Evolutionary conservation across 345 rosid species (phyloP), one percentile per base, ranked within the genome.

Genomic region (Pugionium cornutum): DNA sequence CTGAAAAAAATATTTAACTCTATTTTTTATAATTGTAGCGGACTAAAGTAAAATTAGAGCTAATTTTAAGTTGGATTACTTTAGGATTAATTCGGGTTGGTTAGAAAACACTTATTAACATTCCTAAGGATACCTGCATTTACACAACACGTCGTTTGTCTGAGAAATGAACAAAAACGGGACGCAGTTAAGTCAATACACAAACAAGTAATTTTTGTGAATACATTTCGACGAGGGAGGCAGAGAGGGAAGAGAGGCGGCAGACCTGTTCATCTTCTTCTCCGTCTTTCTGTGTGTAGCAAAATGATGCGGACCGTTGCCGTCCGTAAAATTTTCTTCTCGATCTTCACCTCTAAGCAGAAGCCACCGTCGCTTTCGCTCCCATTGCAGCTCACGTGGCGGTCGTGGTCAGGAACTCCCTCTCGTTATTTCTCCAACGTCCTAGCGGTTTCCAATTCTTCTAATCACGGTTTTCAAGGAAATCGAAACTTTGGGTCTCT

Each of bases 361-460:
- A 75, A 76, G 67, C 53, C 56, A 4, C 72, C 34, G 43, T 18
- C 70, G 2, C 53, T 72, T 27, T 65, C 55, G 8, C 29, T 52
- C 25, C 67, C 72, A 0, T 45, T 59, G 36, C 57, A 52, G 1
- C 41, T 43, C 35, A n/a, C 59, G 31, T 45, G 39, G 9, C 71
- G 71, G 1, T 42, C 77, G 7, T 62, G 58, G 29, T 62, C 64
- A 9, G 9, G 5, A 9, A 29, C 42, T 55, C 40, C 65, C 10
- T 9, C 58, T 68, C 69, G 74, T 10, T 49, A 7, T 44, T 32
- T 68, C 58, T 62, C 73, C 32, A 66, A 70, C 75, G 69, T 77
- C 67, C 0, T 26, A 11, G 1, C 69, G 0, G 11, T 44, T 1
- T 70, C 73, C 27, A 70, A 6, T 44, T 55, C 69, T 53, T 57